Conservation (phyloP, 345 rosid species). For the Trapa bicornis region DNA sequence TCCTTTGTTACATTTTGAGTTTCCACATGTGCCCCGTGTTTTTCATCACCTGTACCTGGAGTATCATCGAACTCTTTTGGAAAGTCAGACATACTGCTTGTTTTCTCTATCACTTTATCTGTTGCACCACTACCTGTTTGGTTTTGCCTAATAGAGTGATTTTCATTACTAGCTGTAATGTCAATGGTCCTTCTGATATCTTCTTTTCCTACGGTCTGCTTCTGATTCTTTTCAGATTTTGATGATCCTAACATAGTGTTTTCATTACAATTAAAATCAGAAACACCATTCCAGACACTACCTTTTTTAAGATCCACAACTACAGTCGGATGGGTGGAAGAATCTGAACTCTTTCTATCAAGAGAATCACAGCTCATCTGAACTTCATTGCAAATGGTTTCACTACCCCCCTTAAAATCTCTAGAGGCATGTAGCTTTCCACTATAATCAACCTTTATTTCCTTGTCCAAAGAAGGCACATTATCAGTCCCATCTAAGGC, state of each 20-base stretch:
- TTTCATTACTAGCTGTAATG: slow-evolving; percentile 17
- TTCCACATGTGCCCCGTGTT: slow-evolving; percentile 23
- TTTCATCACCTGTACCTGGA: slow-evolving; percentile 20
- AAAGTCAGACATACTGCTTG: slow-evolving; percentile 20
- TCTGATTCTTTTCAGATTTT: slow-evolving; percentile 26
- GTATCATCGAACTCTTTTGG: slow-evolving; percentile 32
- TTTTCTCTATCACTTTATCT: slow-evolving; percentile 37
- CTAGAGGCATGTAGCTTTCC: slow-evolving; percentile 29
- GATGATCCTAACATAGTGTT: slow-evolving; percentile 21
- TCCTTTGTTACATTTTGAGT: slow-evolving; percentile 22
- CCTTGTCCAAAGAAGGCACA: slow-evolving; percentile 24
- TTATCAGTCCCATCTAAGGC: slow-evolving; percentile 29
- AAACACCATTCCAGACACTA: slow-evolving; percentile 26
- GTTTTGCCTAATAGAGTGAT: slow-evolving; percentile 15
- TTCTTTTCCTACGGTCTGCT: slow-evolving; percentile 28
- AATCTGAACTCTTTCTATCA: slow-evolving; percentile 41
- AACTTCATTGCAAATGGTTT: slow-evolving; percentile 26
- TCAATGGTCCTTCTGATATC: slow-evolving; percentile 23
- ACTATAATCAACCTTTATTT: slow-evolving; percentile 24
- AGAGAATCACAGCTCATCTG: slow-evolving; percentile 23
- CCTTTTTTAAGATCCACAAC: slow-evolving; percentile 44
- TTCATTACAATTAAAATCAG: slow-evolving; percentile 31
- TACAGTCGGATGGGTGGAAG: slow-evolving; percentile 40
- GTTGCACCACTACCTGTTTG: slow-evolving; percentile 15
- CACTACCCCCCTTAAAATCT: slow-evolving; percentile 29